Evolutionary conservation across 331 rosid genomes (phyloP).

Genomic region (Quercus tomentella): DNA sequence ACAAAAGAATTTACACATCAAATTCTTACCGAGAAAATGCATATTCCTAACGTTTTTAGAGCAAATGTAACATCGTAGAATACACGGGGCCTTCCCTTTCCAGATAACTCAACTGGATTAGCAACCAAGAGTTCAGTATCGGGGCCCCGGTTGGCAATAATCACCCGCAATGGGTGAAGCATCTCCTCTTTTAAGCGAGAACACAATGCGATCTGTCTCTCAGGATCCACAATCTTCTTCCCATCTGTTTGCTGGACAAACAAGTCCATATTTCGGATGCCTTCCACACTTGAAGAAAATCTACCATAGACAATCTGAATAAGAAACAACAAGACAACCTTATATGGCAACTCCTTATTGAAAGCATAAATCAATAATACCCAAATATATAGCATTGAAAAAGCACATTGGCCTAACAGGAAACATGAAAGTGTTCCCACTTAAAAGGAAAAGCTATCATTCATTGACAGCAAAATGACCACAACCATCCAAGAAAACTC

Average conservation of each 20-base stretch:
- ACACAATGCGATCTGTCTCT: conserved; percentile 53
- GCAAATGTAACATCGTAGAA: conserved; percentile 78
- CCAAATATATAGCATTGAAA: neutral
- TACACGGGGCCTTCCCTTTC: conserved; percentile 85
- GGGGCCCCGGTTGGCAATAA: conserved; percentile 69
- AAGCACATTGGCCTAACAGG: neutral
- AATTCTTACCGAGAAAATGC: conserved; percentile 57
- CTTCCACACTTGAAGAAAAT: conserved; percentile 49
- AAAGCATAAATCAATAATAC: neutral
- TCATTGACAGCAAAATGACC: neutral
- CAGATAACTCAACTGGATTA: conserved; percentile 78
- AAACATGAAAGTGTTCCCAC: neutral
- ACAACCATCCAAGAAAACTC: neutral
- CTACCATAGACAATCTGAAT: conserved; percentile 67
- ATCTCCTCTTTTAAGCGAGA: conserved; percentile 63
- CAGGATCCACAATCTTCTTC: conserved; percentile 63
- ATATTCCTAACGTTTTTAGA: conserved; percentile 48
- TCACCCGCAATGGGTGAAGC: conserved; percentile 70
- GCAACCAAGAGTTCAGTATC: conserved; percentile 82
- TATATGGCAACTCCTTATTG: neutral
- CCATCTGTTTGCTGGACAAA: conserved; percentile 67
- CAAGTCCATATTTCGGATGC: conserved; percentile 62
- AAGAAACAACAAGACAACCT: neutral
- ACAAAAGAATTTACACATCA: neutral
- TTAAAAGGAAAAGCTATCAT: neutral